These are phyloP conservation scores for Daldinia loculata DNA, from an alignment of 495 filamentous ascomycete species.

Conservation along the genomic window DNA sequence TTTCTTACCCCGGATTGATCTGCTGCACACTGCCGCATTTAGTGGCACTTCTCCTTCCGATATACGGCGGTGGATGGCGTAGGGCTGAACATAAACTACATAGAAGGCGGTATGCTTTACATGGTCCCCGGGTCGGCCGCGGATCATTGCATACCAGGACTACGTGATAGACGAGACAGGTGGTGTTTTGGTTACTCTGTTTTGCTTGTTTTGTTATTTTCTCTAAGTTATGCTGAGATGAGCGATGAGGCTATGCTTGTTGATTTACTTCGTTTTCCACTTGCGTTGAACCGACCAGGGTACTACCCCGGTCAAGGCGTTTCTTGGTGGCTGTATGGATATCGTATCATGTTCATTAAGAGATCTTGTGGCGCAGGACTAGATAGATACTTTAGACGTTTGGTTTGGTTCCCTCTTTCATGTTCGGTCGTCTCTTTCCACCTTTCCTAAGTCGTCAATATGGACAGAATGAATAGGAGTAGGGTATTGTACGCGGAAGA, in stretches of 20 bases:
- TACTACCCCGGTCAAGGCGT: slow-evolving; percentile 13
- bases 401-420: neutral
- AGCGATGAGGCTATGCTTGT: slow-evolving; percentile 35
- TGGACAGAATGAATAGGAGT: slow-evolving; percentile 10
- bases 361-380: slow-evolving; percentile 10
- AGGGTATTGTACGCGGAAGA: neutral
- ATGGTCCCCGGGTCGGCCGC: slow-evolving; percentile 4
- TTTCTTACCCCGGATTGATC: slow-evolving; percentile 26
- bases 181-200: slow-evolving; percentile 9
- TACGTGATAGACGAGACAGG: slow-evolving; percentile 10
- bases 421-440: neutral
- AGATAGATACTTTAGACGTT: slow-evolving; percentile 17
- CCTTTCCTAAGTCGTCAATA: slow-evolving; percentile 15
- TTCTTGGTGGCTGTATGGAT: slow-evolving; percentile 9
- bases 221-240: slow-evolving; percentile 7
- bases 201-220: neutral
- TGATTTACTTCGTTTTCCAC: slow-evolving; percentile 6
- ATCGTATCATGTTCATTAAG: slow-evolving; percentile 13
- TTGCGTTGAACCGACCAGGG: neutral
- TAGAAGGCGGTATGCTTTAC: slow-evolving; percentile 16
- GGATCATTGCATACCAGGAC: slow-evolving; percentile 25
- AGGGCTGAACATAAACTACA: slow-evolving; percentile 31
- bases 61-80: slow-evolving; percentile 23
- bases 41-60: slow-evolving; percentile 9
- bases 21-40: neutral